Percentiles rank a stretch among this genome's conserved stretches.
Evolutionary conservation across 208 protist species (phyloP).

Genomic region (Spongospora subterranea): DNA sequence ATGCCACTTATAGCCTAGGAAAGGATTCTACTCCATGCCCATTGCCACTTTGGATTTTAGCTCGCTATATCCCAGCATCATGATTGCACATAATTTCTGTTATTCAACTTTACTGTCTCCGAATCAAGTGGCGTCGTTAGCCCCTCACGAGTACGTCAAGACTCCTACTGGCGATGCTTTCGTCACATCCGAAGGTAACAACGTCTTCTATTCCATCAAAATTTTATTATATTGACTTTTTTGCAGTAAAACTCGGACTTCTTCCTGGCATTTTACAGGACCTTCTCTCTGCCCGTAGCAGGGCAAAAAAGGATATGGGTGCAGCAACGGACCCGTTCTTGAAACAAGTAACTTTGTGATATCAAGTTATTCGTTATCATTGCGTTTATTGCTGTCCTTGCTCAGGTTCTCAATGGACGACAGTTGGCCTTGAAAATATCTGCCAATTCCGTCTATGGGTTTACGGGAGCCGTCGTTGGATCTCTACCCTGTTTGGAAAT

Average conservation of each 20-base stretch:
- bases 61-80: slow-evolving; percentile 99
- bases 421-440: slow-evolving; percentile 95
- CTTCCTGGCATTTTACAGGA: slow-evolving; percentile 71
- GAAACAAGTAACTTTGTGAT: slow-evolving; percentile 54
- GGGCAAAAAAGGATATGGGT: slow-evolving; percentile 81
- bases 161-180: slow-evolving; percentile 78
- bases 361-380: background rate
- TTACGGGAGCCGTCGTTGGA: slow-evolving; percentile 97
- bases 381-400: slow-evolving; percentile 63
- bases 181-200: slow-evolving; percentile 72
- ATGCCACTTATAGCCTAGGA: background rate
- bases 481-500: slow-evolving; percentile 98
- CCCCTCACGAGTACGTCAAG: slow-evolving; percentile 66
- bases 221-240: background rate
- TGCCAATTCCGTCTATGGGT: slow-evolving; percentile 99
- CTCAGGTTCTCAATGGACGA: slow-evolving; percentile 89
- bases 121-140: slow-evolving; percentile 61
- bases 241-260: slow-evolving; percentile 29
- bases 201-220: background rate
- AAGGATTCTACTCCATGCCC: slow-evolving; percentile 69
- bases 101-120: slow-evolving; percentile 88
- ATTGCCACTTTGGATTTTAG: slow-evolving; percentile 98
- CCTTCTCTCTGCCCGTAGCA: slow-evolving; percentile 85
- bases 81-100: slow-evolving; percentile 99
- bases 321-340: slow-evolving; percentile 66